Base-by-base conservation (phyloP, 2,329 filamentous ascomycete species). In the Microascus cirrosus region DNA sequence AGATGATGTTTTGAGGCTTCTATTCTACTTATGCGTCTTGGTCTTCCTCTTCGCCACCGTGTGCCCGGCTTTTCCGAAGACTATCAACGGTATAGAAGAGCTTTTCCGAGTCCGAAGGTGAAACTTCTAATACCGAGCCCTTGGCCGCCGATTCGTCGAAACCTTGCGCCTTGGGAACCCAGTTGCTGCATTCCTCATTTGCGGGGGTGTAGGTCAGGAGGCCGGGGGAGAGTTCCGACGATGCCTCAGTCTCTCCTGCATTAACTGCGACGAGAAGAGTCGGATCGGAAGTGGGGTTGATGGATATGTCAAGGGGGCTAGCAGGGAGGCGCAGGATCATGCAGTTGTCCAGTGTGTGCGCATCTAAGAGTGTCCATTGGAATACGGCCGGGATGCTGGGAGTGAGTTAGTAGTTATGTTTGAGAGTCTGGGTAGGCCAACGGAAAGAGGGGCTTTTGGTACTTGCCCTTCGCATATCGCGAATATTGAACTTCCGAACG, bases 371-470 rank as follows among this genome's bases (percentile, higher is more conserved):
- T n/a, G 72, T 71, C 72, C 86, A 88, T 58, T 80, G 72, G 69
- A 93, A 84, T 10, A 95, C 71, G 48, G 79, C 87, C 59, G 83
- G 80, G 58, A 80, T 67, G 39, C 78, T 83, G 61, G 34, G 12
- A 10, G 70, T 57, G 67, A 61, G 60, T 60, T 8, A 24, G 22
- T 34, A 50, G 20, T 20, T n/a, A 35, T n/a, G 39, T n/a, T 45
- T n/a, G 18, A 45, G 39, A n/a, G 39, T 7, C 15, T 13, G 5
- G 8, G 15, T 7, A n/a, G 15, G 39, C 11, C 50, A 24, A 12
- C 22, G 45, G n/a, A 15, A 52, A 53, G 52, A n/a, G n/a, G n/a
- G 35, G 53, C 20, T 11, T 56, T 32, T 5, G 35, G 57, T 25
- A 56, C 76, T 59, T 67, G 77, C 76, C 70, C 65, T 68, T 80